A percentile compares a stretch with the other conserved stretches of the same genome.
phyloP scores from a whole-genome alignment of 371 early-diverging fungal species.

The Rhizopus sp. region DNA sequence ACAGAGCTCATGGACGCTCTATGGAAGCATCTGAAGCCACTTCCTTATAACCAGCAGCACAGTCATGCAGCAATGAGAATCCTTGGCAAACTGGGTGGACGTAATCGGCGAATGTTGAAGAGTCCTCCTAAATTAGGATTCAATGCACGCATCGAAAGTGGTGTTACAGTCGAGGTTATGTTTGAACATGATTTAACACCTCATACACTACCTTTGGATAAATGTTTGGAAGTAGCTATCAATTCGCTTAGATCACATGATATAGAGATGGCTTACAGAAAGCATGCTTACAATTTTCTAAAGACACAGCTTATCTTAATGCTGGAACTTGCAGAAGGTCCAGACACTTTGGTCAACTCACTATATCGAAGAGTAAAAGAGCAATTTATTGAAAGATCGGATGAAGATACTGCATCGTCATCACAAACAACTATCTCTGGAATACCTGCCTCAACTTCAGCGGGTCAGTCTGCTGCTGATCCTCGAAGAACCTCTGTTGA shows the following conservation, averaged over 20 bases:
- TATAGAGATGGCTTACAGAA: slow-evolving; percentile 52
- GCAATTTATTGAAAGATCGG: slow-evolving; percentile 18
- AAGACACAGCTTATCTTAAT: slow-evolving; percentile 70
- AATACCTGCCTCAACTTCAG: background rate
- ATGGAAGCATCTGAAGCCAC: slow-evolving; percentile 89
- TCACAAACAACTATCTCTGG: background rate
- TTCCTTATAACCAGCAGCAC: slow-evolving; percentile 81
- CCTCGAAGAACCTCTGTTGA: slow-evolving; percentile 1
- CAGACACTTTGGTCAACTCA: slow-evolving; percentile 48
- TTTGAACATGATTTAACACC: slow-evolving; percentile 63
- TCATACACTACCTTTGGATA: slow-evolving; percentile 57
- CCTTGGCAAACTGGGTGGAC: slow-evolving; percentile 97
- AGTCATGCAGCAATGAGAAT: slow-evolving; percentile 90
- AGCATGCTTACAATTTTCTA: slow-evolving; percentile 76
- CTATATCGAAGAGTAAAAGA: slow-evolving; percentile 47
- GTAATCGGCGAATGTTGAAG: slow-evolving; percentile 79
- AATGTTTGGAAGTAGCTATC: slow-evolving; percentile 58
- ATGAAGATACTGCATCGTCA: slow-evolving; percentile 13
- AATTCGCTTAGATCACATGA: slow-evolving; percentile 58
- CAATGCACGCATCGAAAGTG: slow-evolving; percentile 53
- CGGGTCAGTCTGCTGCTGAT: slow-evolving; percentile 7
- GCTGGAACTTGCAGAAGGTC: slow-evolving; percentile 67
- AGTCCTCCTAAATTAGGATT: slow-evolving; percentile 62
- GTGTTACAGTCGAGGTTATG: slow-evolving; percentile 62
- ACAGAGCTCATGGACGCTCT: slow-evolving; percentile 91